A percentile compares a stretch with the other conserved stretches of the same genome.
These are phyloP conservation scores for Pythium folliculosum DNA, from an alignment of 352 stramenopile species.

Conservation along the genomic window DNA sequence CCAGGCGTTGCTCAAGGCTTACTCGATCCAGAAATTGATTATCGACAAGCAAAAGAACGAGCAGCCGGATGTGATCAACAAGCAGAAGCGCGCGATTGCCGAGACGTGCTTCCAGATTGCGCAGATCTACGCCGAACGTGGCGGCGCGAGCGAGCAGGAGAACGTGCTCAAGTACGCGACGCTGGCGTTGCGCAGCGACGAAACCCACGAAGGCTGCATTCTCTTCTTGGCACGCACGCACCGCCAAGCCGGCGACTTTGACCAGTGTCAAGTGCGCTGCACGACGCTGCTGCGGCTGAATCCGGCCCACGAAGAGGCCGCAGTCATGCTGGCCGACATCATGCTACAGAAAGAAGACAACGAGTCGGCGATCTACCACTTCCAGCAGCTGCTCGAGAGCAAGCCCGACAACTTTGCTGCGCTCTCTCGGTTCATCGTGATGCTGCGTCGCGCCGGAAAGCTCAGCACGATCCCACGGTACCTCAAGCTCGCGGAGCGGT, in stretches of 20 bases:
- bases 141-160: slow-evolving; percentile 34
- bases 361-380: slow-evolving; percentile 87
- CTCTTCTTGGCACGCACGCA: slow-evolving; percentile 78
- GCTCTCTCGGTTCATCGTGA: slow-evolving; percentile 85
- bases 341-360: slow-evolving; percentile 89
- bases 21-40: slow-evolving; percentile 85
- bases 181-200: slow-evolving; percentile 73
- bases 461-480: slow-evolving; percentile 69
- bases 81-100: slow-evolving; percentile 71
- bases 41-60: slow-evolving; percentile 81
- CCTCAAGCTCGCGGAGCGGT: slow-evolving; percentile 80
- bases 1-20: slow-evolving; percentile 77
- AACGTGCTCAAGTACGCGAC: slow-evolving; percentile 83
- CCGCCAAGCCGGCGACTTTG: slow-evolving; percentile 71
- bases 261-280: slow-evolving; percentile 88
- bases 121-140: slow-evolving; percentile 56
- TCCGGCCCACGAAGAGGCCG: slow-evolving; percentile 80
- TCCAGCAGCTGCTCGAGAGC: slow-evolving; percentile 86
- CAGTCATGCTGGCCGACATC: slow-evolving; percentile 91
- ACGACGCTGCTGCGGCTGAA: slow-evolving; percentile 81
- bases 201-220: slow-evolving; percentile 84
- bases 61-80: slow-evolving; percentile 74
- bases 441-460: slow-evolving; percentile 86
- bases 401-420: slow-evolving; percentile 91
- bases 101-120: slow-evolving; percentile 88